A percentile compares a stretch with the other conserved stretches of the same genome.
Conservation (phyloP, 345 rosid species). For the Acer negundo region DNA sequence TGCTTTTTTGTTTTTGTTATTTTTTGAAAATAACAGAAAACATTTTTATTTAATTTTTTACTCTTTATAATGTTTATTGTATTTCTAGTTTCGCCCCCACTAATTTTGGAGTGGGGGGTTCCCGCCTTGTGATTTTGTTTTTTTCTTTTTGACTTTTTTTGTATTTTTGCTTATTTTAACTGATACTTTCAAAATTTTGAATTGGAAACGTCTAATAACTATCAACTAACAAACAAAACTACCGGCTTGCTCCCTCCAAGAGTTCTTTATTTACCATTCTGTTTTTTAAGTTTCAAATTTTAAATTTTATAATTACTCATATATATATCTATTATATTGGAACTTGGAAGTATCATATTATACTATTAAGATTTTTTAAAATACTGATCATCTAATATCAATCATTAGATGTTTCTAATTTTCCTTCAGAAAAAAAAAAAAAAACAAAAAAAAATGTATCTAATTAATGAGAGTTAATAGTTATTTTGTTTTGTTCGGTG, state of each 20-base stretch:
- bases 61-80: neutral
- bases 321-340: too few species aligned
- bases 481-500: too few species aligned
- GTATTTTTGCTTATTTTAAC: neutral
- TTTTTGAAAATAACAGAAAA: constrained; percentile 11
- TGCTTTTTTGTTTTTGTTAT: neutral
- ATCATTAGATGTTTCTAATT: too few species aligned
- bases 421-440: too few species aligned
- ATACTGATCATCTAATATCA: too few species aligned
- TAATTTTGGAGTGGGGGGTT: constrained; percentile 23
- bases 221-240: constrained; percentile 1
- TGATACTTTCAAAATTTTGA: neutral
- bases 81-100: constrained; percentile 18
- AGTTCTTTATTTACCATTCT: neutral
- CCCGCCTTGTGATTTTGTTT: constrained; percentile 34
- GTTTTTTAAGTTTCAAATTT: too few species aligned
- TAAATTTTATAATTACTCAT: too few species aligned
- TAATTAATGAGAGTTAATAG: too few species aligned
- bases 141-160: neutral
- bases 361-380: too few species aligned
- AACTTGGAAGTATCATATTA: too few species aligned
- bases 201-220: neutral
- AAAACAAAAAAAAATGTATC: too few species aligned
- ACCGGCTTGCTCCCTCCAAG: neutral
- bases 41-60: neutral